A percentile compares a stretch with the other conserved stretches of the same genome.
These are phyloP conservation scores for Scenedesmus sp. DNA, from an alignment of 163 green algal genomes.

Conservation along the genomic window DNA sequence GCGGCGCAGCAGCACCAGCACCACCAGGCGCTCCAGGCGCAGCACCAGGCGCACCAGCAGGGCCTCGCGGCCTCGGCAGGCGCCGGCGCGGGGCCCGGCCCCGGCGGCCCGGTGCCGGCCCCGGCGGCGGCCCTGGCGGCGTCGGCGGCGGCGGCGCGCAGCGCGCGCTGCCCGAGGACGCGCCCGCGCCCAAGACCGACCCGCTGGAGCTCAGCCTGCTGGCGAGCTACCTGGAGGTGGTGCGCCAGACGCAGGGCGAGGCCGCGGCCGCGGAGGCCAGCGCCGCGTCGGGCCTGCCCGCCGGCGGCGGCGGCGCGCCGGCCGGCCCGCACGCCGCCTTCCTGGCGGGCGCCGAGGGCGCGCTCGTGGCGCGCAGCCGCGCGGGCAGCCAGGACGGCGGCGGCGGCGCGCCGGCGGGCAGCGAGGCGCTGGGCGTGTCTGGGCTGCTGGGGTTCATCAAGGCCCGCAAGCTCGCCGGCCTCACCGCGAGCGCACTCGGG, in stretches of 20 bases:
- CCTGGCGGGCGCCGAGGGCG: too few relatives aligned
- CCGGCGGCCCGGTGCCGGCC: too few relatives aligned
- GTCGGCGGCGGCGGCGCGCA: background rate
- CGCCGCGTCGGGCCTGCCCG: conserved; percentile 18
- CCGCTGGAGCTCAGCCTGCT: conserved; percentile 31
- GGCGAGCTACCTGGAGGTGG: conserved; percentile 33
- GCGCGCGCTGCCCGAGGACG: conserved; percentile 18
- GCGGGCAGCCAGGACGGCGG: background rate
- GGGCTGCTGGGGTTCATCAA: conserved; percentile 46
- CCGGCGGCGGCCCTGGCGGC: too few relatives aligned
- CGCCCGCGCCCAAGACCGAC: conserved; percentile 19
- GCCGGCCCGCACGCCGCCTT: too few relatives aligned
- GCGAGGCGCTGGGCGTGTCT: conserved; percentile 4
- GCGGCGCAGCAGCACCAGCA: too few relatives aligned
- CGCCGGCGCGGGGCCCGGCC: too few relatives aligned
- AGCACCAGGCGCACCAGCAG: conserved; percentile 20
- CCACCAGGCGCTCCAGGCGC: background rate
- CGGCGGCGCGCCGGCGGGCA: background rate
- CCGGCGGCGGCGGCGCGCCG: background rate
- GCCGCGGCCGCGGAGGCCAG: conserved; percentile 32
- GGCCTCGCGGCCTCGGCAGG: too few relatives aligned
- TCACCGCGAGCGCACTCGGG: background rate
- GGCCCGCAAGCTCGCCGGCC: conserved; percentile 32
- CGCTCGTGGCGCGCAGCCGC: too few relatives aligned
- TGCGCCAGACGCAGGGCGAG: conserved; percentile 34